phyloP scores from a whole-genome alignment of 495 filamentous ascomycete species.

The Penicilliopsis zonata region DNA sequence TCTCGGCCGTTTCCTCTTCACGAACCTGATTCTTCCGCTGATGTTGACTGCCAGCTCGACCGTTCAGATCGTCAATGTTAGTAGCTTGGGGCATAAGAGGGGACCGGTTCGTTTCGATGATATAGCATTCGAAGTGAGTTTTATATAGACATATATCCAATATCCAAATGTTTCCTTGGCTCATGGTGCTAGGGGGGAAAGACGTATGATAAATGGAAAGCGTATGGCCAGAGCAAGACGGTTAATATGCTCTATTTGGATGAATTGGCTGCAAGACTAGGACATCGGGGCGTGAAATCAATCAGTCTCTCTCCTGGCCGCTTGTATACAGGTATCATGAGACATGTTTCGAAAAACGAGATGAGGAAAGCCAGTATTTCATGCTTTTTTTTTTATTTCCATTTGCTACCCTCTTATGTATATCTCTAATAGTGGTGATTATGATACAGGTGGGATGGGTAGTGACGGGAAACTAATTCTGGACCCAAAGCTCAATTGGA shows the following conservation, averaged over 20 bases:
- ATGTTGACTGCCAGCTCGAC: constrained; percentile 15
- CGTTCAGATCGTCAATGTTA: constrained; percentile 17
- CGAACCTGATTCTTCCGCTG: constrained; percentile 41
- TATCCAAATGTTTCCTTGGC: constrained; percentile 11
- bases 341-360: constrained; percentile 9
- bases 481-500: neutral
- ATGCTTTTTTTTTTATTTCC: neutral
- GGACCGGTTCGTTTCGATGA: constrained; percentile 38
- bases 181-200: constrained; percentile 26
- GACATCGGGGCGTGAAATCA: constrained; percentile 1
- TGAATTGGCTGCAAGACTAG: constrained; percentile 17
- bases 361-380: neutral
- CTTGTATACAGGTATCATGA: constrained; percentile 13
- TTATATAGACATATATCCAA: neutral
- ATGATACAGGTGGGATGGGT: neutral
- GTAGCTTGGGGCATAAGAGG: constrained; percentile 25
- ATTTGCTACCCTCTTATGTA: neutral
- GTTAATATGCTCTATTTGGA: constrained; percentile 38
- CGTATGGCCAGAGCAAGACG: constrained; percentile 42
- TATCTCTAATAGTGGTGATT: neutral
- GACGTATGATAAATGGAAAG: constrained; percentile 33
- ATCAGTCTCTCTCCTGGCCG: constrained; percentile 7
- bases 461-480: neutral
- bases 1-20: constrained; percentile 46
- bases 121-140: constrained; percentile 36